Conservation (phyloP, 495 filamentous ascomycete species). For the Neurospora sp. region DNA sequence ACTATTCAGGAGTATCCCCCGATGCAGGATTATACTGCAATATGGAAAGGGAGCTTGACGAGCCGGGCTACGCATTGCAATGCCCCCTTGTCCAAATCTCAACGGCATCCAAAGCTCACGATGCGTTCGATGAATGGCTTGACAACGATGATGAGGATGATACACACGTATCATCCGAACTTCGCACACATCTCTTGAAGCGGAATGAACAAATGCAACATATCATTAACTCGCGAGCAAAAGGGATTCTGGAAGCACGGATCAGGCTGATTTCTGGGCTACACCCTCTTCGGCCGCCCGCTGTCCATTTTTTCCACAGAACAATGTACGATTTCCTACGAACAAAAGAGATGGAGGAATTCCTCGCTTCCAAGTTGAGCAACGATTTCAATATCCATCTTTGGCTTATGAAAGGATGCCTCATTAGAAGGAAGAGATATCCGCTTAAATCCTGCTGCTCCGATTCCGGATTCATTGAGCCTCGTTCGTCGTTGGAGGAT, state of each 20-base stretch:
- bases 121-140: background rate
- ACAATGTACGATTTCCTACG: background rate
- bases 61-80: background rate
- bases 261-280: no score
- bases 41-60: background rate
- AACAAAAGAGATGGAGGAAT: background rate
- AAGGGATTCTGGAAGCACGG: background rate
- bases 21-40: background rate
- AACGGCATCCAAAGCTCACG: no score
- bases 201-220: background rate
- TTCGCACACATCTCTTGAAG: background rate
- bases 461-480: background rate
- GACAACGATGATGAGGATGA: background rate
- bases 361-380: background rate
- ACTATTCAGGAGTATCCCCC: no score
- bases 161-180: background rate
- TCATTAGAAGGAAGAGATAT: background rate
- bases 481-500: background rate
- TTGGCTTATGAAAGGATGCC: background rate
- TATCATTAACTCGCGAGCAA: background rate
- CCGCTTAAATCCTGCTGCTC: background rate
- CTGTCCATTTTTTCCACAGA: background rate
- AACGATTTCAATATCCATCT: background rate
- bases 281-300: no score
- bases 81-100: background rate